phyloP scores from a whole-genome alignment of 768 basidiomycete species.

The Podaxis carcinomalis region DNA sequence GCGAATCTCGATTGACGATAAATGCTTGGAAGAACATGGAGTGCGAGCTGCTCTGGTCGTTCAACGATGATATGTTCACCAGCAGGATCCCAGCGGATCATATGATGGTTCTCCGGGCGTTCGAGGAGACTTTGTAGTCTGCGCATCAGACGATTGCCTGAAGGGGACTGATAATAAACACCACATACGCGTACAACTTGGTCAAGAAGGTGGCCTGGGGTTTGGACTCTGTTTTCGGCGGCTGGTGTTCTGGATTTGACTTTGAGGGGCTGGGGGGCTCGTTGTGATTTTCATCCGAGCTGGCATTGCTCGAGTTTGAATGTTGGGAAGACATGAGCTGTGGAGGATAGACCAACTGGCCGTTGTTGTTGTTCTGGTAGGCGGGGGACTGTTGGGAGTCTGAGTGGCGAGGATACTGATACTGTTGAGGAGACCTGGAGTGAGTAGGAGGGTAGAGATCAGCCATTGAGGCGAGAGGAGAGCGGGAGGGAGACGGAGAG shows the following conservation, averaged over 20 bases:
- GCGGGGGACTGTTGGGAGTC: constrained; percentile 16
- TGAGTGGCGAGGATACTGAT: constrained; percentile 16
- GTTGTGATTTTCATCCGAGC: constrained; percentile 47
- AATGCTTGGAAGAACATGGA: constrained; percentile 89
- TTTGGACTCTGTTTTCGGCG: constrained; percentile 71
- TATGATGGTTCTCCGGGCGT: constrained; percentile 89
- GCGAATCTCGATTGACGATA: constrained; percentile 97
- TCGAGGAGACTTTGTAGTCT: constrained; percentile 65
- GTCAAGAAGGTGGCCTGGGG: constrained; percentile 95
- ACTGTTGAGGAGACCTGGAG: constrained; percentile 15
- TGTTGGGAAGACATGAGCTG: constrained; percentile 35
- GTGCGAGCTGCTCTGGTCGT: constrained; percentile 86
- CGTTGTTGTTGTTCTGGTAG: constrained; percentile 25
- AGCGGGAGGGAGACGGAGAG: constrained; percentile 19
- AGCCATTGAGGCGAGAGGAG: constrained; percentile 40
- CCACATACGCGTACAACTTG: constrained; percentile 88
- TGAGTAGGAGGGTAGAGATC: constrained; percentile 52
- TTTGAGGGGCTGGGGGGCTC: constrained; percentile 43
- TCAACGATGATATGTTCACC: constrained; percentile 97
- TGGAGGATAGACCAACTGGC: constrained; percentile 29
- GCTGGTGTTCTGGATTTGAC: constrained; percentile 30
- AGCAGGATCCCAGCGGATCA: constrained; percentile 94
- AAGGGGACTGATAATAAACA: neutral
- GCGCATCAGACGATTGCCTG: neutral
- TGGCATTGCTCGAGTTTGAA: constrained; percentile 32